Percentiles rank a stretch among this genome's conserved stretches.
Conservation (phyloP, 192 early-diverging fungal genomes). For the Podila horticola region DNA sequence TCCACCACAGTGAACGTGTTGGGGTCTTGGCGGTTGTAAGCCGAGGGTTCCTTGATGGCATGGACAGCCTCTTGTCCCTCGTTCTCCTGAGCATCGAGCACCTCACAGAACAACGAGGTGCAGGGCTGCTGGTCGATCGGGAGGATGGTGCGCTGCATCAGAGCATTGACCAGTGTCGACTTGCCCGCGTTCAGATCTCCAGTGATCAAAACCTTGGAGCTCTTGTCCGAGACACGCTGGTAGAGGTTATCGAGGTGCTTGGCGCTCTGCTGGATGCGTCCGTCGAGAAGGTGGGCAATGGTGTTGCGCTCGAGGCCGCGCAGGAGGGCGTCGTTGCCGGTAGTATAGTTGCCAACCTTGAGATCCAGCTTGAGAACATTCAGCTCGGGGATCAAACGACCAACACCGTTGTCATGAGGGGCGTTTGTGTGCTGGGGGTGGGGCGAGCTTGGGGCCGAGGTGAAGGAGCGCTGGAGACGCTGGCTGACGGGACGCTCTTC, state of each 20-base stretch:
- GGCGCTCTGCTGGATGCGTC: conserved; percentile 71
- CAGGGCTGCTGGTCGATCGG: conserved; percentile 98
- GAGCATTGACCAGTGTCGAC: conserved; percentile 96
- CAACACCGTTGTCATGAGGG: conserved; percentile 16
- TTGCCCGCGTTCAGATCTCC: conserved; percentile 99
- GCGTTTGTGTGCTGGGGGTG: conserved; percentile 16
- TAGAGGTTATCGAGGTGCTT: conserved; percentile 86
- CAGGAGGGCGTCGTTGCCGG: conserved; percentile 65
- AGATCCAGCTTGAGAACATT: conserved; percentile 77
- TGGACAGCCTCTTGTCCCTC: conserved; percentile 92
- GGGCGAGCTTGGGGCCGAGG: conserved; percentile 36
- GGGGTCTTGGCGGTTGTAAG: conserved; percentile 78
- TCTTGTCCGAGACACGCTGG: conserved; percentile 87
- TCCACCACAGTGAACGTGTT: conserved; percentile 77
- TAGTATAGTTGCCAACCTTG: conserved; percentile 70
- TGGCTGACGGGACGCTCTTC: conserved; percentile 24
- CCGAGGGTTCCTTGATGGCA: conserved; percentile 75
- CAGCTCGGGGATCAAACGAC: conserved; percentile 55
- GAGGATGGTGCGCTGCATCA: conserved; percentile 89
- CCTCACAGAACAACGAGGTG: conserved; percentile 96
- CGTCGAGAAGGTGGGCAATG: conserved; percentile 77
- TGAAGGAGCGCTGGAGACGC: conserved; percentile 49
- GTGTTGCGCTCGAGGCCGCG: conserved; percentile 74
- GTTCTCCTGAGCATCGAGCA: conserved; percentile 93
- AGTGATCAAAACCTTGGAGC: conserved; percentile 94